Evolutionary conservation across 441 rosid species (phyloP).

Genomic region (Capsella rubella): DNA sequence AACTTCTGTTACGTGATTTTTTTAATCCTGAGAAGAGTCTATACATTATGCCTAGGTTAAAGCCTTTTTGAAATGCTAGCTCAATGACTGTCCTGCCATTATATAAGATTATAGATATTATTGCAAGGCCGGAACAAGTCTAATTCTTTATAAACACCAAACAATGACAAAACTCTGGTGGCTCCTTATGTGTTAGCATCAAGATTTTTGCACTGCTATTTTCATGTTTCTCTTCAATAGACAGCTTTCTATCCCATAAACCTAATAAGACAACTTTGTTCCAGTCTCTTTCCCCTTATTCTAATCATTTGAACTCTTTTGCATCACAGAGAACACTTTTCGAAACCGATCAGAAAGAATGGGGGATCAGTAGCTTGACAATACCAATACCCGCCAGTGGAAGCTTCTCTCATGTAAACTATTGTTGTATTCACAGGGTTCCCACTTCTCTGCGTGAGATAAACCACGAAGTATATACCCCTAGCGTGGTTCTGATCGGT

Average conservation of each 20-base stretch:
- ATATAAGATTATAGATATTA: background rate
- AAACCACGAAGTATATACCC: no score
- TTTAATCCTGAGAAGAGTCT: background rate
- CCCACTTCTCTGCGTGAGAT: no score
- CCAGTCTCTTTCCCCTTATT: constrained; percentile 4
- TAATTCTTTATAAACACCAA: background rate
- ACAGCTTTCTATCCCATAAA: background rate
- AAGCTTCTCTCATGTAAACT: no score
- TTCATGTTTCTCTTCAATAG: no score
- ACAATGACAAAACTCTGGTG: background rate
- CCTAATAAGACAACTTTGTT: constrained; percentile 2
- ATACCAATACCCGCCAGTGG: no score
- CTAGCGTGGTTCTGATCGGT: no score
- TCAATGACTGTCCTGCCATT: background rate
- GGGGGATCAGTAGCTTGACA: no score
- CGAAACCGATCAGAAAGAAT: no score
- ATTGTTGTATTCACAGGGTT: no score
- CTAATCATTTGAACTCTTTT: constrained; percentile 15
- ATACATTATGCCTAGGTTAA: background rate
- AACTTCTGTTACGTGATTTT: background rate
- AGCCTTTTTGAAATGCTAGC: background rate
- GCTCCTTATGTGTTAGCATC: no score
- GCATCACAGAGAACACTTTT: constrained; percentile 23
- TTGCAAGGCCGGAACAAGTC: constrained; percentile 2
- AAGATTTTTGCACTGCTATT: no score